phyloP scores from a whole-genome alignment of 2,329 filamentous ascomycete species.

The Lasiodiplodia citricola region DNA sequence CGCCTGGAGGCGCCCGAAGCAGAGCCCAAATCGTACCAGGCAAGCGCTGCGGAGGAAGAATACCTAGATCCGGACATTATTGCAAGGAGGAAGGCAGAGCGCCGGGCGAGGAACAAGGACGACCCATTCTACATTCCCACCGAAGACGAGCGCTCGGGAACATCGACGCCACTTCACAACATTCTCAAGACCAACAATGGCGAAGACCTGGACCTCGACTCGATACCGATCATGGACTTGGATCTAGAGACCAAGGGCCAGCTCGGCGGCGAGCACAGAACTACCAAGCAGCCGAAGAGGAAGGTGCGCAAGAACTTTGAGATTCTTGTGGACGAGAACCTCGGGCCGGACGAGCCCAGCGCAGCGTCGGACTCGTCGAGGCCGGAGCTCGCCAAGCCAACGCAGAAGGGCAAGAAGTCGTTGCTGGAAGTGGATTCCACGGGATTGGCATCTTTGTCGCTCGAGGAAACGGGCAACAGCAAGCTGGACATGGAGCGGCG shows the following conservation, averaged over 20 bases:
- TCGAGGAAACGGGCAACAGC: slow-evolving; percentile 59
- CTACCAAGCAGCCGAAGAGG: slow-evolving; percentile 31
- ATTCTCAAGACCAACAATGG: slow-evolving; percentile 72
- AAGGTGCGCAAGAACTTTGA: slow-evolving; percentile 48
- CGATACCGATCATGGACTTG: slow-evolving; percentile 94
- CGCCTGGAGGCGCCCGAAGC: slow-evolving; percentile 47
- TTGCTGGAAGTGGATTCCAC: slow-evolving; percentile 88
- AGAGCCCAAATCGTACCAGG: slow-evolving; percentile 51
- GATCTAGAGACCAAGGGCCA: slow-evolving; percentile 63
- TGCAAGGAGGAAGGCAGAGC: slow-evolving; percentile 75
- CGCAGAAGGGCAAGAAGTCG: slow-evolving; percentile 60
- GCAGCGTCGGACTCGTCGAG: slow-evolving; percentile 34
- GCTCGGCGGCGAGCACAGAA: slow-evolving; percentile 11
- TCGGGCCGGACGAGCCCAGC: slow-evolving; percentile 43
- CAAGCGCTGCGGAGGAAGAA: slow-evolving; percentile 47
- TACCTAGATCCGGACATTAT: slow-evolving; percentile 76
- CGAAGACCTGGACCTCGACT: slow-evolving; percentile 83
- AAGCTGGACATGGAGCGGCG: slow-evolving; percentile 67
- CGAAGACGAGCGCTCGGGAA: slow-evolving; percentile 57
- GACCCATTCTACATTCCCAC: slow-evolving; percentile 91
- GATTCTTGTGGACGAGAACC: slow-evolving; percentile 55
- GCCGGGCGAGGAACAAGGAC: slow-evolving; percentile 82
- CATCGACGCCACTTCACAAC: slow-evolving; percentile 78
- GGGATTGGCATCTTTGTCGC: slow-evolving; percentile 72
- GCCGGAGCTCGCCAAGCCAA: slow-evolving; percentile 38